A percentile compares a stretch with the other conserved stretches of the same genome.
These are phyloP conservation scores for Chaetomiaceae sp. DNA, from an alignment of 2,329 filamentous ascomycete genomes.

Conservation along the genomic window DNA sequence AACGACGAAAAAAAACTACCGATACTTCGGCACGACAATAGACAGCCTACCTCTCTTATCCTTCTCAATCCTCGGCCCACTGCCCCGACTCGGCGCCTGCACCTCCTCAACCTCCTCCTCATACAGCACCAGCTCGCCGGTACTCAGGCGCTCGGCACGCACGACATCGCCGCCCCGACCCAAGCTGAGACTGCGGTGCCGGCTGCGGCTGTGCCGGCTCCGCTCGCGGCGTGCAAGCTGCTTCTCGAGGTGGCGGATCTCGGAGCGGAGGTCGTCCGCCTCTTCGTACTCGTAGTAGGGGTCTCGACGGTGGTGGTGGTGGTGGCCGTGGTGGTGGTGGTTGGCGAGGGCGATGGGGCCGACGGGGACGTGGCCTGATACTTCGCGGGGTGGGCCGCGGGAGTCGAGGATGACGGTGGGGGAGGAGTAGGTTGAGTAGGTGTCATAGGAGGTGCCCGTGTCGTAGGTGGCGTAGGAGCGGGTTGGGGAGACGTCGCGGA, in stretches of 20 bases:
- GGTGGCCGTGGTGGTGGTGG: neutral
- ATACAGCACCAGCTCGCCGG: constrained; percentile 60
- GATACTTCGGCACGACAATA: constrained; percentile 72
- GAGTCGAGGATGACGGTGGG: constrained; percentile 38
- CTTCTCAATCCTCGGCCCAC: constrained; percentile 71
- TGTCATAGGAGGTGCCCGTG: constrained; percentile 26
- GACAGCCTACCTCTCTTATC: constrained; percentile 95
- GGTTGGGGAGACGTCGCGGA: constrained; percentile 47
- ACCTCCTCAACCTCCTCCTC: constrained; percentile 55
- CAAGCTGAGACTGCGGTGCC: constrained; percentile 28
- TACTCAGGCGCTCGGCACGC: constrained; percentile 51
- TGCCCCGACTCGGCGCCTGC: constrained; percentile 44
- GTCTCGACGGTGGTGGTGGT: constrained; percentile 25
- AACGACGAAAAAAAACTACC: constrained; percentile 33
- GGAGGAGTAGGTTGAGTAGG: constrained; percentile 24
- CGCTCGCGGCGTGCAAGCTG: constrained; percentile 43
- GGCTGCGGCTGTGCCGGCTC: constrained; percentile 6
- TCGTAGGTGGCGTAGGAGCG: constrained; percentile 36
- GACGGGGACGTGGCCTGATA: constrained; percentile 35
- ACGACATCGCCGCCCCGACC: constrained; percentile 49
- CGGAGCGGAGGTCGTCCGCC: constrained; percentile 63
- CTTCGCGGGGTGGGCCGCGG: constrained; percentile 28
- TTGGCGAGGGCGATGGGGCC: constrained; percentile 32
- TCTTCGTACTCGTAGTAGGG: constrained; percentile 21
- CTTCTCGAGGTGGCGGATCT: constrained; percentile 67